A percentile compares a stretch with the other conserved stretches of the same genome.
These are phyloP conservation scores for Botrytis deweyae DNA, from an alignment of 2,329 filamentous ascomycete species.

Conservation along the genomic window DNA sequence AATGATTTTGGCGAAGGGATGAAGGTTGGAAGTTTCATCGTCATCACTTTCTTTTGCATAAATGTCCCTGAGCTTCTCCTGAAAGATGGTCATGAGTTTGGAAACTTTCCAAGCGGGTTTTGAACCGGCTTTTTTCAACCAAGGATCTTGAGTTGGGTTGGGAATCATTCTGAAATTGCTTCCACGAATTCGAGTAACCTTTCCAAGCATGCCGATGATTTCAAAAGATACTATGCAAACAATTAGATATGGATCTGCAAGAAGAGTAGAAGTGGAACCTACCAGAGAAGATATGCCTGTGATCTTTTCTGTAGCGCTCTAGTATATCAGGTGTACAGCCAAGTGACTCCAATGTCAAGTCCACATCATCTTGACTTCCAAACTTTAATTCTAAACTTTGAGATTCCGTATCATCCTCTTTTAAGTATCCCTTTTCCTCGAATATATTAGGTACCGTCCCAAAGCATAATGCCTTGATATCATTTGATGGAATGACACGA, in stretches of 20 bases:
- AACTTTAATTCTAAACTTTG: slow-evolving; percentile 46
- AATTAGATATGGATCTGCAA: slow-evolving; percentile 31
- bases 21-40: background rate
- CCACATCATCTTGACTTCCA: slow-evolving; percentile 50
- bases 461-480: slow-evolving; percentile 56
- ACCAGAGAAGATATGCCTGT: slow-evolving; percentile 39
- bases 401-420: slow-evolving; percentile 37
- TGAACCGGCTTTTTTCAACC: slow-evolving; percentile 45
- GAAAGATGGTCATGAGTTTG: slow-evolving; percentile 36
- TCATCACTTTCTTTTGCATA: slow-evolving; percentile 21
- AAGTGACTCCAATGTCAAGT: slow-evolving; percentile 52
- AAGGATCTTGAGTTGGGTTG: slow-evolving; percentile 55
- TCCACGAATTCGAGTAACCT: slow-evolving; percentile 49
- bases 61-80: slow-evolving; percentile 29
- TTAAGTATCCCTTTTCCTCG: slow-evolving; percentile 43
- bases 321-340: slow-evolving; percentile 55
- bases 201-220: slow-evolving; percentile 57
- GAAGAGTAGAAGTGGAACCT: background rate
- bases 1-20: slow-evolving; percentile 24
- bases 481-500: slow-evolving; percentile 53
- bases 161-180: slow-evolving; percentile 55
- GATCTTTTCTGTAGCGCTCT: slow-evolving; percentile 42
- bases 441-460: slow-evolving; percentile 57
- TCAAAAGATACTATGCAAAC: slow-evolving; percentile 52
- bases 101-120: slow-evolving; percentile 37